These are phyloP conservation scores for Cornus florida DNA, from an alignment of 148 eudicot species.

Conservation along the genomic window DNA sequence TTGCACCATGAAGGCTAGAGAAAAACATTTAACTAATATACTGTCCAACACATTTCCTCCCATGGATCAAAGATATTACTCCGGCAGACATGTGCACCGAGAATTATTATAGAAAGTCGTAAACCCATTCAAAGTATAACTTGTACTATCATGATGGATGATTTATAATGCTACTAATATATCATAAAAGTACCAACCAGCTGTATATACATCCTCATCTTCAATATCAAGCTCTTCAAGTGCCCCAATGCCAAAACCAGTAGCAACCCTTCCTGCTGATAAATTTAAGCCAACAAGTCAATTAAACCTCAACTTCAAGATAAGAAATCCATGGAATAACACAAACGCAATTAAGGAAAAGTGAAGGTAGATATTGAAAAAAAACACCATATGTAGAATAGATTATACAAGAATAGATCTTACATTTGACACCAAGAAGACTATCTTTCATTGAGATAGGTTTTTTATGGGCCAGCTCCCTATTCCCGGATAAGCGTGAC, in stretches of 20 bases:
- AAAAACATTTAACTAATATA: too few species aligned
- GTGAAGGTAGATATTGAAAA: neutral
- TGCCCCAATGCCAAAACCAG: slow-evolving; percentile 97
- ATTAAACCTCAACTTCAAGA: slow-evolving; percentile 10
- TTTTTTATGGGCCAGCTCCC: slow-evolving; percentile 38
- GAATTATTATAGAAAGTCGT: neutral
- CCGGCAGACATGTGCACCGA: neutral
- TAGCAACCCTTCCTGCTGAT: slow-evolving; percentile 76
- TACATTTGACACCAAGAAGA: slow-evolving; percentile 62
- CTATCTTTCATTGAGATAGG: slow-evolving; percentile 49
- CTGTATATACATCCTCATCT: slow-evolving; percentile 87
- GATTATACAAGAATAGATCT: slow-evolving; percentile 5
- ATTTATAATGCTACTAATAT: too few species aligned
- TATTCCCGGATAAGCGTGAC: slow-evolving; percentile 42
- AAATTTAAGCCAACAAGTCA: slow-evolving; percentile 23
- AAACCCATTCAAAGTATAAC: neutral
- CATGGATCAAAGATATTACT: too few species aligned
- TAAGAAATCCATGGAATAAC: neutral
- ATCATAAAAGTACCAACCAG: slow-evolving; percentile 48
- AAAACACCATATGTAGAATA: neutral
- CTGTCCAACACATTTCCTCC: neutral
- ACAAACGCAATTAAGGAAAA: neutral
- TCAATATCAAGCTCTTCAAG: slow-evolving; percentile 89
- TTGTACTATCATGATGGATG: neutral
- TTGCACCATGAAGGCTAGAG: neutral